Conservation (phyloP, 371 early-diverging fungal species). For the Sanchytrium tribonematis region DNA sequence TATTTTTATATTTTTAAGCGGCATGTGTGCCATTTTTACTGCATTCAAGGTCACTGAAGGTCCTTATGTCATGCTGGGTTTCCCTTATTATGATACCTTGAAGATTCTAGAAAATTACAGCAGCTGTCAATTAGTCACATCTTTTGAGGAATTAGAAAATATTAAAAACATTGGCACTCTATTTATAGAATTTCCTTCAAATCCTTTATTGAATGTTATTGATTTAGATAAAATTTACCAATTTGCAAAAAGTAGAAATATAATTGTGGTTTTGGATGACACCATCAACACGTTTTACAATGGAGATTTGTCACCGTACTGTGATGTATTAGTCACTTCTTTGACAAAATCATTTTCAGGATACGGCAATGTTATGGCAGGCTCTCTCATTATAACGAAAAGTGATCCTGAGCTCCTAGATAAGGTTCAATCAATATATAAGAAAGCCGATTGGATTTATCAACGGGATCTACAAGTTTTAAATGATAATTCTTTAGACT, state of each 20-base stretch:
- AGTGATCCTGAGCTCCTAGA: conserved; percentile 21
- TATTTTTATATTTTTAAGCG: conserved; percentile 57
- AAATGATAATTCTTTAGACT: background rate
- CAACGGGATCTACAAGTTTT: background rate
- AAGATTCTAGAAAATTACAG: conserved; percentile 75
- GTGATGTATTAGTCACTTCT: conserved; percentile 67
- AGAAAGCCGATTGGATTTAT: conserved; percentile 7
- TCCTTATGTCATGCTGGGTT: conserved; percentile 17
- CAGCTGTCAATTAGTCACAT: conserved; percentile 38
- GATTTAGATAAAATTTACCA: conserved; percentile 36
- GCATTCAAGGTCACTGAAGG: conserved; percentile 20
- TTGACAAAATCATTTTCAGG: conserved; percentile 79
- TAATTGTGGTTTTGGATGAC: conserved; percentile 65
- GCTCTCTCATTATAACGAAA: conserved; percentile 63
- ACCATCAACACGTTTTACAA: conserved; percentile 76
- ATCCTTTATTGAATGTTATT: conserved; percentile 58
- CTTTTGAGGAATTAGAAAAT: conserved; percentile 7
- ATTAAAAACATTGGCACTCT: conserved; percentile 38
- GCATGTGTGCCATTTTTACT: conserved; percentile 75
- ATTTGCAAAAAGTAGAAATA: conserved; percentile 42
- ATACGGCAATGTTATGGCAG: conserved; percentile 89
- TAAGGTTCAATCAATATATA: conserved; percentile 24
- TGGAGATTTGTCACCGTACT: conserved; percentile 36
- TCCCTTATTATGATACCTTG: conserved; percentile 75
- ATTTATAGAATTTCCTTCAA: conserved; percentile 74